These are phyloP conservation scores for Tricholoma sp. DNA, from an alignment of 768 basidiomycete genomes.

Conservation along the genomic window DNA sequence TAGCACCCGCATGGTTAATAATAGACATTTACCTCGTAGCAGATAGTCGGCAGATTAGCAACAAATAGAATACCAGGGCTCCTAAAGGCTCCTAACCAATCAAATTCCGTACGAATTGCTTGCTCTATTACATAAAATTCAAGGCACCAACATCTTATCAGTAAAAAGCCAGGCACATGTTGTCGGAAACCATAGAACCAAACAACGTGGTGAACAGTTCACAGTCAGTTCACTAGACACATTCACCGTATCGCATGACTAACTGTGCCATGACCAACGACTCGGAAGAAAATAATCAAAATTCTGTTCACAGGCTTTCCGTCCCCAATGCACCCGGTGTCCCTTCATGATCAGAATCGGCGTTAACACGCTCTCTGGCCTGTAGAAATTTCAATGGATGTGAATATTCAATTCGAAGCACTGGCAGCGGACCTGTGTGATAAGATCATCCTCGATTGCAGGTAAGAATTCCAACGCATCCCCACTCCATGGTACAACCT, in stretches of 20 bases:
- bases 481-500: slow-evolving; percentile 53
- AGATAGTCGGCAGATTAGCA: no score
- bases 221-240: no score
- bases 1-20: no score
- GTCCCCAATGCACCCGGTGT: neutral
- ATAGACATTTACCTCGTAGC: no score
- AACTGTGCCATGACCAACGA: no score
- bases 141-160: no score
- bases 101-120: no score
- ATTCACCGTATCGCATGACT: no score
- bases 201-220: neutral
- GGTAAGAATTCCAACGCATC: slow-evolving; percentile 57
- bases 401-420: neutral
- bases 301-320: neutral
- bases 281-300: neutral
- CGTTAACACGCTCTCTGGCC: neutral
- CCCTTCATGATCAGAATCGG: neutral
- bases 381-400: neutral
- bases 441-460: slow-evolving; percentile 52
- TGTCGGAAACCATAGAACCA: neutral
- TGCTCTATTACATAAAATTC: no score
- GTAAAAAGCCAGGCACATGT: no score
- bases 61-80: no score
- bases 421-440: slow-evolving; percentile 36
- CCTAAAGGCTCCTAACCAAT: no score